These are phyloP conservation scores for Emergomyces pasteurianus DNA, from an alignment of 2,329 filamentous ascomycete genomes.

Conservation along the genomic window DNA sequence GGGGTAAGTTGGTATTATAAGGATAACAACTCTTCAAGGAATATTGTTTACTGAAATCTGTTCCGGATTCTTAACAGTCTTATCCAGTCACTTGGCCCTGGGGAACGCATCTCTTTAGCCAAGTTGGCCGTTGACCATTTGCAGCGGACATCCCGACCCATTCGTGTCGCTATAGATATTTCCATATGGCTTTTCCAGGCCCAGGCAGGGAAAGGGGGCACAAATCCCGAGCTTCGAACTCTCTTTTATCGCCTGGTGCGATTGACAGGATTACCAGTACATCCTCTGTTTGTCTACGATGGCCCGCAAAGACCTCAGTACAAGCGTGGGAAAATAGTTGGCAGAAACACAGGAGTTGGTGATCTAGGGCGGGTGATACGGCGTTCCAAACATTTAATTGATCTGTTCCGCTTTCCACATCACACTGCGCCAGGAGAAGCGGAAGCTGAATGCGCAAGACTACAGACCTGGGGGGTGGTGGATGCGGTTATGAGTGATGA, in stretches of 20 bases:
- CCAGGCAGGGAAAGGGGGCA: conserved; percentile 72
- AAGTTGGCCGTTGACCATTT: conserved; percentile 72
- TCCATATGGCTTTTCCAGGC: conserved; percentile 97
- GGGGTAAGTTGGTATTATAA: conserved; percentile 23
- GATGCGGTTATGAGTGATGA: conserved; percentile 94
- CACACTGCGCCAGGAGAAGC: conserved; percentile 90
- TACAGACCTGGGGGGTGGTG: conserved; percentile 71
- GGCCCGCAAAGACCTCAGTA: conserved; percentile 72
- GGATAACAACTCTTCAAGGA: not conserved
- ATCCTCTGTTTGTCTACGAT: conserved; percentile 84
- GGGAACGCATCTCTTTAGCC: conserved; percentile 65
- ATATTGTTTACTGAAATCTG: conserved; percentile 6
- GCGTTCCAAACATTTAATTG: conserved; percentile 71
- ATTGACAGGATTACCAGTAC: conserved; percentile 63
- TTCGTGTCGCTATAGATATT: conserved; percentile 84
- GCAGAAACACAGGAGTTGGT: conserved; percentile 30
- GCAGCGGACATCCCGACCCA: conserved; percentile 54
- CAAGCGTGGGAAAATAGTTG: conserved; percentile 68
- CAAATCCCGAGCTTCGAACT: conserved; percentile 79
- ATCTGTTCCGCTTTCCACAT: conserved; percentile 69
- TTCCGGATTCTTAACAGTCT: conserved; percentile 47
- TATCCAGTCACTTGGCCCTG: conserved; percentile 76
- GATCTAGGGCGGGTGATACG: conserved; percentile 55
- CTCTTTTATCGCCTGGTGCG: conserved; percentile 84
- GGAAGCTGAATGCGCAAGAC: conserved; percentile 83